phyloP scores from a whole-genome alignment of 352 stramenopile genomes.

The Phytophthora ohioensis region DNA sequence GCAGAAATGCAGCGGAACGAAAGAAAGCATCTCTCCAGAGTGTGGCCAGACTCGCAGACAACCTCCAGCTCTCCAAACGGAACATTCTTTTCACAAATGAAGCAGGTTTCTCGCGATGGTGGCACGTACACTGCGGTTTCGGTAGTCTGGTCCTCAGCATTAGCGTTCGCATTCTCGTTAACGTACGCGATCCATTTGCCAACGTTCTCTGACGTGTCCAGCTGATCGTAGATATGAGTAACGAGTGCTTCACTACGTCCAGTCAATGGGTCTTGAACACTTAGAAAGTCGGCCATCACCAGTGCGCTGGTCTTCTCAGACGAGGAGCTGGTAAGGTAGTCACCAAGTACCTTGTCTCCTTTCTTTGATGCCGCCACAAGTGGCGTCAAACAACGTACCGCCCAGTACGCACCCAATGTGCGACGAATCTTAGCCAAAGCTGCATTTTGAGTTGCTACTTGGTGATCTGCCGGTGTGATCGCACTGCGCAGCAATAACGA shows the following conservation, averaged over 20 bases:
- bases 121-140: constrained; percentile 31
- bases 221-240: constrained; percentile 65
- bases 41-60: constrained; percentile 64
- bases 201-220: constrained; percentile 60
- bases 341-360: constrained; percentile 25
- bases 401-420: constrained; percentile 68
- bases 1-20: constrained; percentile 73
- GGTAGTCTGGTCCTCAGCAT: constrained; percentile 1
- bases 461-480: constrained; percentile 61
- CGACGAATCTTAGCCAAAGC: constrained; percentile 53
- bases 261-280: constrained; percentile 59
- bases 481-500: constrained; percentile 67
- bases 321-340: constrained; percentile 37
- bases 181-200: constrained; percentile 50
- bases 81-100: constrained; percentile 71
- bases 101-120: constrained; percentile 67
- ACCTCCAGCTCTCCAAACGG: constrained; percentile 73
- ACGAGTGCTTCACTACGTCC: constrained; percentile 49
- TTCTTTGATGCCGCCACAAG: constrained; percentile 54
- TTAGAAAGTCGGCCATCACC: constrained; percentile 85
- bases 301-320: constrained; percentile 66
- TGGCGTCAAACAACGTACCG: constrained; percentile 61
- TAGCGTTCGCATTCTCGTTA: constrained; percentile 30
- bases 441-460: constrained; percentile 48
- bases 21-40: constrained; percentile 81